Conservation (phyloP, 305 asterid species). For the Plantago coronopus region DNA sequence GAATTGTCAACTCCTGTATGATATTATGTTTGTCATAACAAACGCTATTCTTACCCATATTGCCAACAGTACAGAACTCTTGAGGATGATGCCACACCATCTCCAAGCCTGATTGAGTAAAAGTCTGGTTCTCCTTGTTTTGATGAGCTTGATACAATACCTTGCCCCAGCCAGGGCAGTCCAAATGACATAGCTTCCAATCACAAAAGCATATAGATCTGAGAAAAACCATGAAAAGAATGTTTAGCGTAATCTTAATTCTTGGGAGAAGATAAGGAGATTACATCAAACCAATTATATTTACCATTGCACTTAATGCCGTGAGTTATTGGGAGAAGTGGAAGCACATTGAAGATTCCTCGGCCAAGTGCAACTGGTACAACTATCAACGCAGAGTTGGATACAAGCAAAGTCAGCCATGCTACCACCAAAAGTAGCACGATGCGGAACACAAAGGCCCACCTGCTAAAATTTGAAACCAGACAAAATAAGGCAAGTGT, state of each 20-base stretch:
- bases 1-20: not conserved
- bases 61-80: constrained; percentile 75
- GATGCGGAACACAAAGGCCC: constrained; percentile 79
- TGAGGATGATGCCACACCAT: constrained; percentile 85
- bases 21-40: constrained; percentile 1
- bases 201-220: constrained; percentile 89
- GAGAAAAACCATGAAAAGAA: constrained; percentile 5
- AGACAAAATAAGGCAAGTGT: constrained; percentile 30
- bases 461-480: constrained; percentile 59
- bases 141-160: constrained; percentile 67
- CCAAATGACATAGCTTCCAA: constrained; percentile 97
- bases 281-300: constrained; percentile 17
- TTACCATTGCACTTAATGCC: constrained; percentile 96
- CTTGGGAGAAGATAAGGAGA: not conserved
- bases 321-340: constrained; percentile 85
- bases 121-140: constrained; percentile 59
- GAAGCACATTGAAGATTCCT: constrained; percentile 69
- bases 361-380: constrained; percentile 91
- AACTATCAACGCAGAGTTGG: constrained; percentile 76
- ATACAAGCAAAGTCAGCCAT: constrained; percentile 93
- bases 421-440: constrained; percentile 80
- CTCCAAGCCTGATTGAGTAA: constrained; percentile 70
- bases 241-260: constrained; percentile 4
- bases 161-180: constrained; percentile 86
- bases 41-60: constrained; percentile 68